Evolutionary conservation across 1,284 basidiomycete species (phyloP).

Genomic region (Apiotrichum montevideense): DNA sequence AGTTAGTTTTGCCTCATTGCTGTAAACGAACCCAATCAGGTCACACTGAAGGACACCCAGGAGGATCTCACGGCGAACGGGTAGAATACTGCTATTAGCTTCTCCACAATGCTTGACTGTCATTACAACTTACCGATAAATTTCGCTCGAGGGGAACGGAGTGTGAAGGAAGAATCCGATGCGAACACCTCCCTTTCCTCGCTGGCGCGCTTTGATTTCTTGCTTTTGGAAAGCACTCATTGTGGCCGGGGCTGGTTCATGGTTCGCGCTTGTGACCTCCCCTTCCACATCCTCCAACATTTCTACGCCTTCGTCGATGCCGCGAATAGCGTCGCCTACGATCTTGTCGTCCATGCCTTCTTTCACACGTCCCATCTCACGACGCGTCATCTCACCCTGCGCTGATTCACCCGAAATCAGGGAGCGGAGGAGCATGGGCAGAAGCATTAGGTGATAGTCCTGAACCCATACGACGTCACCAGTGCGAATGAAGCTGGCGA

Average conservation of each 20-base stretch:
- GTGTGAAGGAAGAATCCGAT: conserved; percentile 99
- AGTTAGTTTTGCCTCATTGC: conserved; percentile 62
- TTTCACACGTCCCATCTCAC: conserved; percentile 66
- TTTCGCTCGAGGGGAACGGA: conserved; percentile 95
- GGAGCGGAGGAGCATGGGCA: conserved; percentile 86
- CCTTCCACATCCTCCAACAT: conserved; percentile 37
- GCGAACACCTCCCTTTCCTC: conserved; percentile 57
- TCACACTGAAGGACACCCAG: conserved; percentile 94
- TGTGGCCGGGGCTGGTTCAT: conserved; percentile 9
- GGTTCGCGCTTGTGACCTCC: conserved; percentile 20
- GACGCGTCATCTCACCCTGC: conserved; percentile 58
- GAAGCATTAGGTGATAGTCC: conserved; percentile 95
- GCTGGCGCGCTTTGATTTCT: conserved; percentile 39
- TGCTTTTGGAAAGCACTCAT: conserved; percentile 40
- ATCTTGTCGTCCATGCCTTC: conserved; percentile 61
- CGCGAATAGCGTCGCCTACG: conserved; percentile 45
- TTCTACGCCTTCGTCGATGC: conserved; percentile 35
- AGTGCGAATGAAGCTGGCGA: conserved; percentile 66
- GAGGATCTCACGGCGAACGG: conserved; percentile 92
- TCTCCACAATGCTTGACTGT: conserved; percentile 18
- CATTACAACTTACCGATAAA: conserved; percentile 69
- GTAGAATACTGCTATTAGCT: conserved; percentile 66
- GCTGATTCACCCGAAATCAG: conserved; percentile 67
- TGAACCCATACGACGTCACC: conserved; percentile 99
- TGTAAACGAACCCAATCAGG: conserved; percentile 62